Base-by-base conservation (phyloP, 2,329 filamentous ascomycete species). In the Elsinoe australis region DNA sequence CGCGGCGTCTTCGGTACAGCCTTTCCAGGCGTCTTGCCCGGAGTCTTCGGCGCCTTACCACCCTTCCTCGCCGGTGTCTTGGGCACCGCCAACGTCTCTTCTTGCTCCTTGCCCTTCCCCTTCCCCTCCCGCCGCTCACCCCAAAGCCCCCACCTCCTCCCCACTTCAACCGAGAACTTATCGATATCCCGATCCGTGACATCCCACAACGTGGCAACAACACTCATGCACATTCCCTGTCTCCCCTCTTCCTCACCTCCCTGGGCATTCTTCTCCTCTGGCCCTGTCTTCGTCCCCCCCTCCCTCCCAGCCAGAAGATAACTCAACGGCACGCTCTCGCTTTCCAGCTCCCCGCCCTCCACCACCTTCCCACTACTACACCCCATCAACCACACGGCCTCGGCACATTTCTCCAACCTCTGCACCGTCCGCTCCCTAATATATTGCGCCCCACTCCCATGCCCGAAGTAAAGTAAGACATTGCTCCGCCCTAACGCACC, bases 111-210 rank as follows among this genome's bases (percentile, higher is more conserved):
- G 36, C 47, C 54, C 32, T 65, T 24, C 63, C 42, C 64, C 61
- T 28, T 12, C 26, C 33, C 18, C 33, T 36, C n/a, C 39, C 15
- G 2, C 17, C 14, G 5, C 26, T 21, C 3, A 54, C 47, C 64
- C 70, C 5, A 98, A 3, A 48, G 64, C 0, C 92, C 92, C 92
- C 92, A 98, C 58, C 83, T 76, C 61, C 92, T 85, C 62, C 95
- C 85, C 2, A 85, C 72, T 19, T 76, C 74, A 26, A 83, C 80
- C 0, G 89, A 85, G 64, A 95, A 94, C 14, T 89, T 84, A 69
- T 98, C 94, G 63, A 95, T 95, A 64, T 98, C 92, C 59, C 86
- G 86, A 64, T 98, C 92, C 7, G 92, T 98, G 42, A 98, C 92
- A 65, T 98, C 92, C 92, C 92, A 98, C 29, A 98, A 72, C 12